These are phyloP conservation scores for Aschersonia sp. DNA, from an alignment of 2,329 filamentous ascomycete species.

Conservation along the genomic window DNA sequence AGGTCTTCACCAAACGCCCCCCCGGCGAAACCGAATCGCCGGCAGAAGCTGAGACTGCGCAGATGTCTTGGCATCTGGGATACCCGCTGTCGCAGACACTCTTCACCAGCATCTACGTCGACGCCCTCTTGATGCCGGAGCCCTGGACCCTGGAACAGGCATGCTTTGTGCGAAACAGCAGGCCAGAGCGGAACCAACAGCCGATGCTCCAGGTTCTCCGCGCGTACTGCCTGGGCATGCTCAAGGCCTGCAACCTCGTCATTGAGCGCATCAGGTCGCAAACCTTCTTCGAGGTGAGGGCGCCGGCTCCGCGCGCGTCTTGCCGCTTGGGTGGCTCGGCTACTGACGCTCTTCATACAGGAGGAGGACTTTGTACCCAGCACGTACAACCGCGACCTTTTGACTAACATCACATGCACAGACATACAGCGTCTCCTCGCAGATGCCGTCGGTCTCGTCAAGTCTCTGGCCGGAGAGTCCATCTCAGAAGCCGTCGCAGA, in stretches of 20 bases:
- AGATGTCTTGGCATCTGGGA: conserved; percentile 97
- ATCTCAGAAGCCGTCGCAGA: conserved; percentile 25
- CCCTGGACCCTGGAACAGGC: conserved; percentile 50
- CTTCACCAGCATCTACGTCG: conserved; percentile 84
- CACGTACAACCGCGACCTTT: conserved; percentile 67
- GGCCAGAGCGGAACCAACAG: conserved; percentile 16
- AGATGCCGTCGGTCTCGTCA: conserved; percentile 37
- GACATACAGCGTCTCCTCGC: conserved; percentile 40
- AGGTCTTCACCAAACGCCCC: conserved; percentile 6
- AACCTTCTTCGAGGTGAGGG: conserved; percentile 70
- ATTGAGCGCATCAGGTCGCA: conserved; percentile 66
- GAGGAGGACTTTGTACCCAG: conserved; percentile 96
- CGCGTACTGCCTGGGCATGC: conserved; percentile 71
- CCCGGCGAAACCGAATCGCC: neutral
- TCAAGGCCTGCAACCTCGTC: conserved; percentile 72
- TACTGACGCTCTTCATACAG: conserved; percentile 22
- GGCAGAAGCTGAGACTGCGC: neutral
- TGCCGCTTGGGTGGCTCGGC: no score
- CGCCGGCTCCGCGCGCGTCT: no score
- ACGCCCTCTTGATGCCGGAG: conserved; percentile 60
- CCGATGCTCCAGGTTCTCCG: conserved; percentile 52
- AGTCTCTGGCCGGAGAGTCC: conserved; percentile 18
- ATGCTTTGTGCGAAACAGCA: conserved; percentile 35
- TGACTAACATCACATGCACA: conserved; percentile 45
- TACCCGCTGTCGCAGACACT: conserved; percentile 89